Evolutionary conservation across 441 rosid genomes (phyloP).

Genomic region (Geranium incanum): DNA sequence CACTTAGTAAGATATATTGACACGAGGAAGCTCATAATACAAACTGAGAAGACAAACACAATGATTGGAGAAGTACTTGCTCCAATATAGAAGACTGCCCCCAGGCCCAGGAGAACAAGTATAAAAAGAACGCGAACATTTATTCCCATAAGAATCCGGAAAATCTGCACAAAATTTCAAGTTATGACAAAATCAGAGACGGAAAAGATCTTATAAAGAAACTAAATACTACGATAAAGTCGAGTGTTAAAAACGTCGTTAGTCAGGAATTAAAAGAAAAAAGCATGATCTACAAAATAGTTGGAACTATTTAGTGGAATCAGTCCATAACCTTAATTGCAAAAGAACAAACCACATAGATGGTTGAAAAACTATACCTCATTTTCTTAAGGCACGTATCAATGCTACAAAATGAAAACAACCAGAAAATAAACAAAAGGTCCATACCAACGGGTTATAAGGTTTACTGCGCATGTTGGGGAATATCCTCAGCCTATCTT

Average conservation of each 20-base stretch:
- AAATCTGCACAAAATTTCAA: slow-evolving; percentile 47
- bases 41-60: slow-evolving; percentile 77
- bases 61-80: slow-evolving; percentile 89
- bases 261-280: background rate
- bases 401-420: too few species aligned
- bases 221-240: background rate
- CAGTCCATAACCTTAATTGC: too few species aligned
- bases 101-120: slow-evolving; percentile 61
- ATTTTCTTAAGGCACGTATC: too few species aligned
- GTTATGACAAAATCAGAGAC: background rate
- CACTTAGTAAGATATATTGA: slow-evolving; percentile 79
- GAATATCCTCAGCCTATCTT: slow-evolving; percentile 75
- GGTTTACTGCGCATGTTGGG: slow-evolving; percentile 86
- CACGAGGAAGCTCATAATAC: slow-evolving; percentile 74
- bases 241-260: too few species aligned
- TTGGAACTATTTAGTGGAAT: too few species aligned
- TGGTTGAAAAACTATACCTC: too few species aligned
- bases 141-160: slow-evolving; percentile 70
- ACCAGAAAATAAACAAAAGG: slow-evolving; percentile 1
- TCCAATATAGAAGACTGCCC: slow-evolving; percentile 74
- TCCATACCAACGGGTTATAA: slow-evolving; percentile 59
- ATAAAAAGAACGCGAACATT: slow-evolving; percentile 71
- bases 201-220: background rate
- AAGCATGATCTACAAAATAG: too few species aligned
- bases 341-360: too few species aligned